Evolutionary conservation across 345 rosid genomes (phyloP).

Genomic region (Gossypium ekmanianum): DNA sequence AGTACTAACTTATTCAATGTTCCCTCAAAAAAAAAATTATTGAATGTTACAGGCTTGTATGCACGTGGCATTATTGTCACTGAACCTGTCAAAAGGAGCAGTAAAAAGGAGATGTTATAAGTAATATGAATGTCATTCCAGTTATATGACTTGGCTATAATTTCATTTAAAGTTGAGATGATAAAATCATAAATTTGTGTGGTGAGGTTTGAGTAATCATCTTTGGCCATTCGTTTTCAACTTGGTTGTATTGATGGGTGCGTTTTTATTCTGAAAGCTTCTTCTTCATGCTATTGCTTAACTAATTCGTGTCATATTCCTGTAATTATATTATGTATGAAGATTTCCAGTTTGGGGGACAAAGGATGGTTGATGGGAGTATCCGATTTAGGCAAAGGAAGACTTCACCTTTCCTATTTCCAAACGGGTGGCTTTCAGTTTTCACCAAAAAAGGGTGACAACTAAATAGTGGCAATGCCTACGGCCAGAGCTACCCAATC

Average conservation of each 20-base stretch:
- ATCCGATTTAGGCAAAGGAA: not conserved
- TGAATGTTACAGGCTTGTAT: not conserved
- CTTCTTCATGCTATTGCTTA: no score
- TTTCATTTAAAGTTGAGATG: no score
- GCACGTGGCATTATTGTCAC: not conserved
- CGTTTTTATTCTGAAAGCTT: not conserved
- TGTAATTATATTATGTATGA: no score
- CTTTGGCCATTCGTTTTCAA: slow-evolving; percentile 7
- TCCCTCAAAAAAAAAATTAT: not conserved
- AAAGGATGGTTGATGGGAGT: not conserved
- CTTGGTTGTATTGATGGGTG: slow-evolving; percentile 16
- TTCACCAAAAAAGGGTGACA: not conserved
- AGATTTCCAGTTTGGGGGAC: not conserved
- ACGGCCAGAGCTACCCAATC: not conserved
- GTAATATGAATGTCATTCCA: not conserved
- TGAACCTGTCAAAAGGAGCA: not conserved
- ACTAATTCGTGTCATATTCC: no score
- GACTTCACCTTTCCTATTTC: not conserved
- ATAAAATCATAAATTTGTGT: no score
- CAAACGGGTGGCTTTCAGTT: not conserved
- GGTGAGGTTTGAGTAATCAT: not conserved
- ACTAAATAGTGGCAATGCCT: not conserved
- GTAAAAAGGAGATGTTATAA: not conserved
- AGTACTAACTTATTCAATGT: not conserved
- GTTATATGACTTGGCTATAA: no score